Base-by-base conservation (phyloP, 2,329 filamentous ascomycete species). In the Fusarium tjaetaba region DNA sequence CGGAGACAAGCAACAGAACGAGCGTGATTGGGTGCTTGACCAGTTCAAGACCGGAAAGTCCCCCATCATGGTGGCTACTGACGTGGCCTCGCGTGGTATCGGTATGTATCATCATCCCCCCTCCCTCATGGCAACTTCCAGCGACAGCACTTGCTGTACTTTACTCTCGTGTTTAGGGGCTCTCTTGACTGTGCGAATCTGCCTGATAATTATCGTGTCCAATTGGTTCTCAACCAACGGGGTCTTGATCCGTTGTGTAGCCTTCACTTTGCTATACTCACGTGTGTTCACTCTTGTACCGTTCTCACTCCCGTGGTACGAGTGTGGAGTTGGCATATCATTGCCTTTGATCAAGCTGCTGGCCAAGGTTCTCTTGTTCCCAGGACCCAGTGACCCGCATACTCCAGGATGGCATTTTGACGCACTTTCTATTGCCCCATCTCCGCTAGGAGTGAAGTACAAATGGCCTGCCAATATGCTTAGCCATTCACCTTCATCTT, bases 11-110 rank as follows among this genome's bases (percentile, higher is more conserved):
- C 95, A 98, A 83, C 96, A 99, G 83, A 97, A 98, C 85, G 96
- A 99, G 88, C 95, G 96, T 88, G 96, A 98, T 85, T 98, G 96
- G 95, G 96, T 98, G 80, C 89, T 99, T 82, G 97, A 98, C 85
- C 96, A 98, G 85, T 99, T 99, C 91, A 99, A 98, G 92, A 94
- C 94, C 76, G 95, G 95, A 86, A 98, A 98, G 89, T 97, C 95
- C 87, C 96, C 96, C 83, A 97, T 99, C 91, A 97, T 99, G 95
- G 96, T 99, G 87, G 96, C 96, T 87, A 99, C 96, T 77, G 96
- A 98, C 82, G 96, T 99, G 86, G 96, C 96, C 87, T 98, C 96
- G 83, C 96, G 96, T 95, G 96, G 96, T 94, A 98, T 99, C 87
- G 96, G 96, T 98, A 97, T 97, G 95, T 96, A 93, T 90, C 87